Evolutionary conservation across 2,329 filamentous ascomycete species (phyloP), one percentile per base, ranked within the genome.

Genomic region (Alternaria ethzedia): DNA sequence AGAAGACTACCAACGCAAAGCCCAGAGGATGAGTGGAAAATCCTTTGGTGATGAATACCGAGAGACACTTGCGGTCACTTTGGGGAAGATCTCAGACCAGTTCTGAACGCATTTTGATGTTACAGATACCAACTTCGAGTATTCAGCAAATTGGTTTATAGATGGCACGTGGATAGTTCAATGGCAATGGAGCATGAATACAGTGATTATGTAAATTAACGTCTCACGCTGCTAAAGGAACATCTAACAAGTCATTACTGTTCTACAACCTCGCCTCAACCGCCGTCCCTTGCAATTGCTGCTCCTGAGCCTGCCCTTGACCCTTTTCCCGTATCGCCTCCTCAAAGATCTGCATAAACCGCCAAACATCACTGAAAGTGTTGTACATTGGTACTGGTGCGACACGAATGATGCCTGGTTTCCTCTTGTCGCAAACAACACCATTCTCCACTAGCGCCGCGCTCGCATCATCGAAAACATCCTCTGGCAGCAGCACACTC

Each of bases 341-440:
- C 28, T 81, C 73, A 64, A 89, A 88, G 6, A 87, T 82, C 50
- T 81, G 57, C 70, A 78, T 73, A 60, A 78, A 78, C 44, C 69
- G 68, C 58, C 72, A 74, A 12, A 94, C 90, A 72, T 97, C 94
- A 55, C 85, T 83, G 76, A 92, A 96, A 0, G 87, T 88, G 73
- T 94, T 94, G 80, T 97, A 97, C 70, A 97, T 78, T 8, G 94
- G 93, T 45, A 91, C 91, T 1, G 94, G 93, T 5, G 94, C 92
- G 1, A 96, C 90, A 2, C 94, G 85, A 57, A 97, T 91, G 21
- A 97, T 93, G 72, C 94, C 90, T 0, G 94, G 94, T 78, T 91
- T 92, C 68, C 94, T 85, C 85, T 96, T 91, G 75, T 97, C 94
- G 47, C 91, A 89, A 1, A 96, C 86, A 6, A 96, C 88, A 2